These are phyloP conservation scores for Beta vulgaris DNA, from an alignment of 148 eudicot species.

Conservation along the genomic window DNA sequence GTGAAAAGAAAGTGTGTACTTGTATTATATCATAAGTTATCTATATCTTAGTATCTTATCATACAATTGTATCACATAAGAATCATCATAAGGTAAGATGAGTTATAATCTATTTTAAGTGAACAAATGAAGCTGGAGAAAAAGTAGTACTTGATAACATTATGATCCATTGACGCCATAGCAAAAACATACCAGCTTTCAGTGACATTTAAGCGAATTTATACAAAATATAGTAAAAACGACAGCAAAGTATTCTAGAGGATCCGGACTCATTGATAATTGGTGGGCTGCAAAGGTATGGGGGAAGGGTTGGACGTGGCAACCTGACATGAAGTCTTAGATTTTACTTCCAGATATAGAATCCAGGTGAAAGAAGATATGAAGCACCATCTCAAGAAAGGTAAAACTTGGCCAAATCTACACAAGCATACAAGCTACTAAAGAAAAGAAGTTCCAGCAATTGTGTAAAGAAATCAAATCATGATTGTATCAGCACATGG, in stretches of 20 bases:
- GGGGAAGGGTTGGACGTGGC: conserved; percentile 29
- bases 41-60: too few species aligned
- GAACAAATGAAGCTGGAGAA: too few species aligned
- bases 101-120: too few species aligned
- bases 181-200: not conserved
- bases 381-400: conserved; percentile 14
- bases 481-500: conserved; percentile 26
- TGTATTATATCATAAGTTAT: too few species aligned
- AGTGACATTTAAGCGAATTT: not conserved
- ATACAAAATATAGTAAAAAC: not conserved
- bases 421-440: conserved; percentile 21
- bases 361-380: conserved; percentile 6
- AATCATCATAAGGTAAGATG: too few species aligned
- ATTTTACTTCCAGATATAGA: not conserved
- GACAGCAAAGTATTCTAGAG: not conserved
- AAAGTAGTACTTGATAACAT: not conserved
- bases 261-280: not conserved
- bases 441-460: conserved; percentile 12
- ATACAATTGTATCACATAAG: too few species aligned
- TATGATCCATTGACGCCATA: too few species aligned
- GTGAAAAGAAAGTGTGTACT: too few species aligned
- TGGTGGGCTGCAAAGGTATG: not conserved
- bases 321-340: conserved; percentile 4
- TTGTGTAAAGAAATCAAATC: not conserved
- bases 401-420: conserved; percentile 19